A percentile compares a stretch with the other conserved stretches of the same genome.
These are phyloP conservation scores for Gonium pectorale DNA, from an alignment of 139 green algal species.

Conservation along the genomic window DNA sequence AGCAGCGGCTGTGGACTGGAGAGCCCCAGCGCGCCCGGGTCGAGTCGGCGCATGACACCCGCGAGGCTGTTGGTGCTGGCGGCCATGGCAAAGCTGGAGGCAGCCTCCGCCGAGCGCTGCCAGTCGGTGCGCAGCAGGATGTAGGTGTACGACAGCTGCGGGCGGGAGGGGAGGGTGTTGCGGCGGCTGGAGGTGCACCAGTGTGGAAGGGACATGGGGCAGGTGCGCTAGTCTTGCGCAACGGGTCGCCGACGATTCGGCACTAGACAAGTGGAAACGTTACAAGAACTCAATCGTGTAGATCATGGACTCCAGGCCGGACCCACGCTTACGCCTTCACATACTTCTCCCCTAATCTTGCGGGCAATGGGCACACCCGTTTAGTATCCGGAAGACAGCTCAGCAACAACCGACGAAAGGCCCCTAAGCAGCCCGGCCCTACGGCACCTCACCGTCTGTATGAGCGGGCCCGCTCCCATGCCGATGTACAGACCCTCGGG, in stretches of 20 bases:
- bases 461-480: slow-evolving; percentile 43
- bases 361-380: too few relatives aligned
- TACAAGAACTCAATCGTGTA: too few relatives aligned
- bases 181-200: too few relatives aligned
- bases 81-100: background rate
- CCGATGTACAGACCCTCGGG: slow-evolving; percentile 52
- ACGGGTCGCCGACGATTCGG: too few relatives aligned
- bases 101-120: background rate
- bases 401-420: too few relatives aligned
- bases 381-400: too few relatives aligned
- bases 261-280: too few relatives aligned
- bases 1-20: background rate
- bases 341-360: too few relatives aligned
- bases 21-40: slow-evolving; percentile 15
- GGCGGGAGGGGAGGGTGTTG: background rate
- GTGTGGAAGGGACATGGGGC: background rate
- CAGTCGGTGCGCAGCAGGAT: slow-evolving; percentile 46
- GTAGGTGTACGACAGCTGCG: slow-evolving; percentile 15
- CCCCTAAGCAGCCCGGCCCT: background rate
- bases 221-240: too few relatives aligned
- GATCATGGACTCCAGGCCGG: too few relatives aligned
- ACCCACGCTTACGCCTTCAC: too few relatives aligned
- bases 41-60: background rate
- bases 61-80: background rate
- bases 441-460: slow-evolving; percentile 34